These are phyloP conservation scores for Dryadomyces quercivorus DNA, from an alignment of 2,329 filamentous ascomycete genomes.

Conservation along the genomic window DNA sequence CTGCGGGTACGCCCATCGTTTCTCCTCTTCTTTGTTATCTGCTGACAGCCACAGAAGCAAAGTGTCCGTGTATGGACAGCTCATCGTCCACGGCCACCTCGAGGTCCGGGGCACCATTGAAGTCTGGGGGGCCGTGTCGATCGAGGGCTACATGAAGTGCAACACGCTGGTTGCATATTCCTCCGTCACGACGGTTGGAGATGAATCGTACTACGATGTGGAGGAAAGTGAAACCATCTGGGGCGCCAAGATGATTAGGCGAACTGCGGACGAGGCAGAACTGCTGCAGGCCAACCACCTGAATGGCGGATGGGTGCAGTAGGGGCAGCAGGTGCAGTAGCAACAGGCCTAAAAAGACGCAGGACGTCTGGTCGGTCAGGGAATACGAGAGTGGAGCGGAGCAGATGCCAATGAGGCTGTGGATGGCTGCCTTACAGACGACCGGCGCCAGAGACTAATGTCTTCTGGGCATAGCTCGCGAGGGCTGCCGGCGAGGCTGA, in stretches of 20 bases:
- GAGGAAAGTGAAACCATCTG: conserved; percentile 29
- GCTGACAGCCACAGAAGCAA: conserved; percentile 22
- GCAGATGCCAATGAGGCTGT: background rate
- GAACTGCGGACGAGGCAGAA: conserved; percentile 29
- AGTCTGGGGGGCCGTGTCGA: conserved; percentile 32
- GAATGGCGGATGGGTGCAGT: no score
- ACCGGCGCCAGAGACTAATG: background rate
- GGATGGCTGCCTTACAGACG: background rate
- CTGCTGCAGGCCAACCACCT: background rate
- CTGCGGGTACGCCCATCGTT: conserved; percentile 20
- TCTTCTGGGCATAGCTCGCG: background rate
- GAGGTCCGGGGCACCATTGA: conserved; percentile 29
- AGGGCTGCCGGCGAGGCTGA: background rate
- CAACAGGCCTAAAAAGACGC: background rate
- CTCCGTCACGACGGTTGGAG: conserved; percentile 32
- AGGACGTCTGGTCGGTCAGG: background rate
- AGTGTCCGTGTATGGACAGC: conserved; percentile 33
- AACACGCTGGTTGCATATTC: conserved; percentile 31
- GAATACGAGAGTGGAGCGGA: background rate
- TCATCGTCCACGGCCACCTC: conserved; percentile 29
- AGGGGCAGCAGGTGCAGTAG: no score
- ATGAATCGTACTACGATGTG: conserved; percentile 29
- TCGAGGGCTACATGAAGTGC: conserved; percentile 33
- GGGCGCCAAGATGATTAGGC: conserved; percentile 27
- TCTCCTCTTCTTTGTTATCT: background rate